phyloP scores from a whole-genome alignment of 2,329 filamentous ascomycete genomes.

The Neofusicoccum laricinum region DNA sequence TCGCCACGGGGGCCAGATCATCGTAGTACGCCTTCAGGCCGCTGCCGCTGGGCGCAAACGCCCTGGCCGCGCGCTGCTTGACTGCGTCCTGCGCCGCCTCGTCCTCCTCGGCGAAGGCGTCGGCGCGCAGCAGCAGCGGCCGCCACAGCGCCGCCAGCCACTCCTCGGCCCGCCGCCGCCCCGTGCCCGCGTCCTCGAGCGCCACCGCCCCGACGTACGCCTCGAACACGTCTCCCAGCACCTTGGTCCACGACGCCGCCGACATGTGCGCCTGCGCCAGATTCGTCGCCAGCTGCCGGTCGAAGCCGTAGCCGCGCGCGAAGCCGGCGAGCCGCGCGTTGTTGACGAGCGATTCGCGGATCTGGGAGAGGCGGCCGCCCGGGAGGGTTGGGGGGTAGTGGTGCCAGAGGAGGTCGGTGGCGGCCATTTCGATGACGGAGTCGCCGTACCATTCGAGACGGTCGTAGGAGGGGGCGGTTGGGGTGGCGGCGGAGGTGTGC shows the following conservation, averaged over 20 bases:
- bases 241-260: constrained; percentile 55
- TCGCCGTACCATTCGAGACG: constrained; percentile 87
- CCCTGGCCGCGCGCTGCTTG: constrained; percentile 19
- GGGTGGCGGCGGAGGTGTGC: constrained; percentile 46
- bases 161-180: constrained; percentile 51
- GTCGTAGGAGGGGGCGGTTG: constrained; percentile 61
- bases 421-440: constrained; percentile 75
- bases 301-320: constrained; percentile 67
- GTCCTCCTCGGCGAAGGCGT: neutral
- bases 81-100: neutral
- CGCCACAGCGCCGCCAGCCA: constrained; percentile 80
- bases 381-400: constrained; percentile 26
- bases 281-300: constrained; percentile 43
- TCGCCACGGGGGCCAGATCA: neutral
- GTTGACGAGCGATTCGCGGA: constrained; percentile 76
- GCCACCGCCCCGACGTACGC: constrained; percentile 82
- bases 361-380: constrained; percentile 67
- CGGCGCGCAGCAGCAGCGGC: constrained; percentile 48
- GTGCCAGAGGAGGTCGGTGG: constrained; percentile 70
- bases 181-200: constrained; percentile 52
- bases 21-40: constrained; percentile 3
- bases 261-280: neutral
- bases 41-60: constrained; percentile 20
- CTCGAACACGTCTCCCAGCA: constrained; percentile 84
- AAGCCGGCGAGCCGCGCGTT: constrained; percentile 75